phyloP scores from a whole-genome alignment of 75 land plant genomes.

The Pseudotsuga menziesii region DNA sequence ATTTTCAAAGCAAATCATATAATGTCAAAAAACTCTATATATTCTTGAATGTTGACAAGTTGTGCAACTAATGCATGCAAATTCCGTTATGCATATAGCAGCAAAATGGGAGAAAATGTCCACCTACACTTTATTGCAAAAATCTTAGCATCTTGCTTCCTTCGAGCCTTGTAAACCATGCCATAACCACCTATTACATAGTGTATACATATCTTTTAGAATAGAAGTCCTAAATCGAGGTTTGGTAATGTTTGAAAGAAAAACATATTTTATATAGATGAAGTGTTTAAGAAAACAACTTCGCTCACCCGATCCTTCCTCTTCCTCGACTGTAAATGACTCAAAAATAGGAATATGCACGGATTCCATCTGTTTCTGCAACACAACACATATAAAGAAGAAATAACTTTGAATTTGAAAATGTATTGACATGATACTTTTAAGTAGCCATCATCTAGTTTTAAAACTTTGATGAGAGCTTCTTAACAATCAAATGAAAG shows the following conservation, averaged over 20 bases:
- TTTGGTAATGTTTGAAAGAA: not conserved
- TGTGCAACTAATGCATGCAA: not conserved
- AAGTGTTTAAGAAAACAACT: not conserved
- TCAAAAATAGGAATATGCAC: constrained; percentile 52
- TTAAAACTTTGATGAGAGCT: not conserved
- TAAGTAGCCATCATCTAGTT: not conserved
- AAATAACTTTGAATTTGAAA: not conserved
- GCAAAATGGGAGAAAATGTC: constrained; percentile 6
- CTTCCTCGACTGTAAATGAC: constrained; percentile 60
- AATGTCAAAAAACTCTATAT: not conserved
- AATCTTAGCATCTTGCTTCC: constrained; percentile 50
- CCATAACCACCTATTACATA: constrained; percentile 83
- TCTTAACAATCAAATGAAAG: not conserved
- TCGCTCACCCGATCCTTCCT: constrained; percentile 79
- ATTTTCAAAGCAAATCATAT: not conserved
- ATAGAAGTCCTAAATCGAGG: not conserved
- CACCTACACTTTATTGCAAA: constrained; percentile 83
- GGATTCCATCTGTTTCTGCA: constrained; percentile 17
- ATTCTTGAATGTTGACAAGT: not conserved
- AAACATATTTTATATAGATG: not conserved
- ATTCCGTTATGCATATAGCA: not conserved
- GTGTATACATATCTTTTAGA: not conserved
- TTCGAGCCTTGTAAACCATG: constrained; percentile 72
- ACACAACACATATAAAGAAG: not conserved
- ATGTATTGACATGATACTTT: not conserved